phyloP scores from a whole-genome alignment of 371 early-diverging fungal species.

The Smittium mucronatum region DNA sequence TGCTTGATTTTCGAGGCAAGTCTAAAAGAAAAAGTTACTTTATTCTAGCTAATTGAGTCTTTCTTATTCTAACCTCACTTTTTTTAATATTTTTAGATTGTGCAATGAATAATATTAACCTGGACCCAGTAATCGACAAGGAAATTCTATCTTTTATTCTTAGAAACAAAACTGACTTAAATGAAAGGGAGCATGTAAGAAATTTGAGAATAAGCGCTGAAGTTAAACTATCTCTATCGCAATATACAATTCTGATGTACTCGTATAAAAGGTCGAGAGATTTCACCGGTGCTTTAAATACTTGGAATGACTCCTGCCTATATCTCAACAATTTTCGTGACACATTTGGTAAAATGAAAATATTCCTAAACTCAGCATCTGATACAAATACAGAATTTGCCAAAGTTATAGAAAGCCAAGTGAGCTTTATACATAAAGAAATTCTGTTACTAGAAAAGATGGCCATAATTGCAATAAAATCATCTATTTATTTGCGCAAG shows the following conservation, averaged over 20 bases:
- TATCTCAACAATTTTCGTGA: not conserved
- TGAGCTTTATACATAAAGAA: not conserved
- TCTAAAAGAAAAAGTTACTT: no score
- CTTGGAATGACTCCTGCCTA: not conserved
- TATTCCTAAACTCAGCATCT: not conserved
- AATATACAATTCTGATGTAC: not conserved
- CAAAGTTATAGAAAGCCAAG: not conserved
- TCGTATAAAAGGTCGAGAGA: not conserved
- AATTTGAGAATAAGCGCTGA: not conserved
- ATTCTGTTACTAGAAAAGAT: not conserved
- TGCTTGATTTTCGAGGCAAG: no score
- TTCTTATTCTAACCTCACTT: no score
- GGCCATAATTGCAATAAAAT: constrained; percentile 3
- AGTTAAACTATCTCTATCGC: not conserved
- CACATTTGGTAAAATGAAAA: not conserved
- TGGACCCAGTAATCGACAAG: no score
- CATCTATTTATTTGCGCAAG: not conserved
- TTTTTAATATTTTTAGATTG: no score
- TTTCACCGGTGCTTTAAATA: not conserved
- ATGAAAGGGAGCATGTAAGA: not conserved
- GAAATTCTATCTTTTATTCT: no score
- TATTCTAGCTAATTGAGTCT: no score
- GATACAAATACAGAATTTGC: not conserved
- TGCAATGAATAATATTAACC: no score
- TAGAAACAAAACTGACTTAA: no score